Evolutionary conservation across 345 rosid species (phyloP).

Genomic region (Aquilaria malaccensis): DNA sequence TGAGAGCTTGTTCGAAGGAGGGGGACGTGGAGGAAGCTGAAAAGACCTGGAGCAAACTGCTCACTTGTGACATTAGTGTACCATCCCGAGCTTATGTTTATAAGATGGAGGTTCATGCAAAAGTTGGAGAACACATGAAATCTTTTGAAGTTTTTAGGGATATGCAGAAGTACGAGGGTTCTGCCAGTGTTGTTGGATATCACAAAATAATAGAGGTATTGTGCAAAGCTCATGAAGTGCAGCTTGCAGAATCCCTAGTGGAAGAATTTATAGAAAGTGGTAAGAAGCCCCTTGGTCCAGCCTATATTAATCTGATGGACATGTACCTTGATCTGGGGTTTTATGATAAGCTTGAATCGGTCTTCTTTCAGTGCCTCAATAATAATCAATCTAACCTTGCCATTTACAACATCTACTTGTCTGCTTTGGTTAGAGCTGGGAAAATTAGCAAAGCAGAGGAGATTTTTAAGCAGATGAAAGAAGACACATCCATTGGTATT

Average conservation of each 20-base stretch:
- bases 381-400: slow-evolving; percentile 55
- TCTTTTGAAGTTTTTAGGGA: slow-evolving; percentile 57
- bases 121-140: slow-evolving; percentile 37
- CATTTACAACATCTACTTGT: slow-evolving; percentile 58
- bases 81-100: slow-evolving; percentile 73
- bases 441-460: slow-evolving; percentile 59
- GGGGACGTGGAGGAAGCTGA: slow-evolving; percentile 64
- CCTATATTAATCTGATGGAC: slow-evolving; percentile 43
- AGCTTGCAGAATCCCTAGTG: slow-evolving; percentile 54
- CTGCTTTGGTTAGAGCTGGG: slow-evolving; percentile 49
- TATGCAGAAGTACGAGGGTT: slow-evolving; percentile 53
- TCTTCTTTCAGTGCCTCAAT: slow-evolving; percentile 54
- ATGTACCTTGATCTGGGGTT: slow-evolving; percentile 51
- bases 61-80: slow-evolving; percentile 20
- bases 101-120: slow-evolving; percentile 72
- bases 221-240: slow-evolving; percentile 43
- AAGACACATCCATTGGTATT: slow-evolving; percentile 39
- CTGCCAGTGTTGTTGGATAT: slow-evolving; percentile 50
- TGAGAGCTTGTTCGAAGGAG: slow-evolving; percentile 67
- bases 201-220: slow-evolving; percentile 68
- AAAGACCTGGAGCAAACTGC: slow-evolving; percentile 55
- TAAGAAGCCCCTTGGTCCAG: slow-evolving; percentile 59
- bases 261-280: slow-evolving; percentile 53
- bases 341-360: slow-evolving; percentile 45
- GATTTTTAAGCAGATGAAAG: slow-evolving; percentile 48